Percentiles rank a stretch among this genome's conserved stretches.
These are phyloP conservation scores for Termitomyces sp. DNA, from an alignment of 768 basidiomycete species.

Conservation along the genomic window DNA sequence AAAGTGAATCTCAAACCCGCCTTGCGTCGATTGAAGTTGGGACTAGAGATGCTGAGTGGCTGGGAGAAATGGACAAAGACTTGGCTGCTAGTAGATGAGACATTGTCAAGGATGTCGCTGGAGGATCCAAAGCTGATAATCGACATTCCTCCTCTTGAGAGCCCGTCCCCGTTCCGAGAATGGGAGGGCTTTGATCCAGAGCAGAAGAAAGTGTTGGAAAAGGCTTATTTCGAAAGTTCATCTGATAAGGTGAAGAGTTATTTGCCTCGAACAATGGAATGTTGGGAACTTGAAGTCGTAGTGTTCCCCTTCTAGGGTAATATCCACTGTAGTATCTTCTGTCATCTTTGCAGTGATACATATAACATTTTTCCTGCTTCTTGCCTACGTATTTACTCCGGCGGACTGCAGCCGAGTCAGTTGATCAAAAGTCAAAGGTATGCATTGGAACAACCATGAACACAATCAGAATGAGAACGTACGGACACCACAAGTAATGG, in stretches of 20 bases:
- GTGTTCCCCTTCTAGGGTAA: background rate
- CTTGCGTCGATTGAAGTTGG: background rate
- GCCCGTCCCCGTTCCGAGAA: background rate
- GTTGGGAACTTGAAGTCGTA: conserved; percentile 1
- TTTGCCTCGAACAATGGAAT: background rate
- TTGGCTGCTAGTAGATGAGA: background rate
- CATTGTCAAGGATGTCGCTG: background rate
- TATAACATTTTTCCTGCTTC: too few relatives aligned
- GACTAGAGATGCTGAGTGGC: background rate
- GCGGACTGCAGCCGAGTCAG: too few relatives aligned
- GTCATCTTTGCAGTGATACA: too few relatives aligned
- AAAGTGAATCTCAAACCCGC: background rate
- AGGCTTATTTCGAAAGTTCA: background rate
- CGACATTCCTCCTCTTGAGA: background rate
- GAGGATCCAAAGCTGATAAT: background rate
- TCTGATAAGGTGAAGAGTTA: background rate
- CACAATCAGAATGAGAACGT: too few relatives aligned
- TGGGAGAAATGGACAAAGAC: background rate
- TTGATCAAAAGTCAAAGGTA: too few relatives aligned
- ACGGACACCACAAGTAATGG: too few relatives aligned
- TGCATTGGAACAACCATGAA: too few relatives aligned
- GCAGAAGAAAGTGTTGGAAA: background rate
- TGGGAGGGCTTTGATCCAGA: background rate
- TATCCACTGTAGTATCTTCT: too few relatives aligned
- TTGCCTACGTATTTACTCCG: too few relatives aligned